Conservation (phyloP, 78 protist genomes). For the Dictyostelium citrinum region DNA sequence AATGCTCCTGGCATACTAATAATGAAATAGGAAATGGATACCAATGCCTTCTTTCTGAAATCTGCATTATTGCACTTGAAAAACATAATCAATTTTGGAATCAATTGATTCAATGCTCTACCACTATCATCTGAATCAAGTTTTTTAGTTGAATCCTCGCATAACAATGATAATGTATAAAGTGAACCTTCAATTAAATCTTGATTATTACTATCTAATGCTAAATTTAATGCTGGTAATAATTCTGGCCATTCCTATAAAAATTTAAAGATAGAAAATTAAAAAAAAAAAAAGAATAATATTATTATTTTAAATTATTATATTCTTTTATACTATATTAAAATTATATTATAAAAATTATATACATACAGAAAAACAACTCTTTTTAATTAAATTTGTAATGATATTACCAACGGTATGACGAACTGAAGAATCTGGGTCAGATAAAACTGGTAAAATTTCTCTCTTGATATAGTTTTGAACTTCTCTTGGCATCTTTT, state of each 20-base stretch:
- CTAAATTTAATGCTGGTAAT: constrained; percentile 20
- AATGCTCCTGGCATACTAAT: constrained; percentile 68
- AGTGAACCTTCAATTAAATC: constrained; percentile 49
- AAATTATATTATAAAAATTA: not conserved
- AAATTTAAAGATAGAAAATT: too few species aligned
- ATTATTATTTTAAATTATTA: not conserved
- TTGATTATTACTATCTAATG: constrained; percentile 37
- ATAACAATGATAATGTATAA: constrained; percentile 56
- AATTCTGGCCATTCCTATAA: constrained; percentile 62
- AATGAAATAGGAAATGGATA: constrained; percentile 40
- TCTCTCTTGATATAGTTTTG: constrained; percentile 49
- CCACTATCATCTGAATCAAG: constrained; percentile 44
- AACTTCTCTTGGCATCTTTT: constrained; percentile 61
- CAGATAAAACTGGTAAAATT: constrained; percentile 28
- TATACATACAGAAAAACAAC: constrained; percentile 31
- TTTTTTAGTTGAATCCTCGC: constrained; percentile 61
- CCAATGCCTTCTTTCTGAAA: constrained; percentile 39
- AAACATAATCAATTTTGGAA: constrained; percentile 60
- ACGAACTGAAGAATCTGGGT: constrained; percentile 20
- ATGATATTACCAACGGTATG: constrained; percentile 63
- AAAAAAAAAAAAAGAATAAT: not conserved
- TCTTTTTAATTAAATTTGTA: constrained; percentile 29
- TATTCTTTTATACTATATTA: not conserved
- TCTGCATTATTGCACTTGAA: constrained; percentile 13
- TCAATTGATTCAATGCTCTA: constrained; percentile 29